phyloP scores from a whole-genome alignment of 2,329 filamentous ascomycete species.

The Trichophyton verrucosum region DNA sequence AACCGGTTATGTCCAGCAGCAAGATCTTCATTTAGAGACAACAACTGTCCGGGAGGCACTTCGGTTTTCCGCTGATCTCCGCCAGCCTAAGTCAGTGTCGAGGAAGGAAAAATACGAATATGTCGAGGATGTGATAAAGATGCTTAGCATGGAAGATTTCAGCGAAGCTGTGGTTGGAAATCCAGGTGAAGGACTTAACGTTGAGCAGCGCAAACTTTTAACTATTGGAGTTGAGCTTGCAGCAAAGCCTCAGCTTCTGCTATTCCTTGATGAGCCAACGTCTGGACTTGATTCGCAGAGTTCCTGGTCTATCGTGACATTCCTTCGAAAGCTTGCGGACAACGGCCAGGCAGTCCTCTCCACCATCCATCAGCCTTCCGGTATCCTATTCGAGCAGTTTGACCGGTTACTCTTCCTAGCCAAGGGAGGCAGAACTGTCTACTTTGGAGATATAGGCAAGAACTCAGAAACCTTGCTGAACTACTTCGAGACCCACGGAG shows the following conservation, averaged over 20 bases:
- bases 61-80: slow-evolving; percentile 69
- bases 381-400: slow-evolving; percentile 78
- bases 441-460: slow-evolving; percentile 53
- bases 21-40: slow-evolving; percentile 68
- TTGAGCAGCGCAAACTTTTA: slow-evolving; percentile 56
- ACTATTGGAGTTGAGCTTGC: slow-evolving; percentile 90
- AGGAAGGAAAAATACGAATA: slow-evolving; percentile 67
- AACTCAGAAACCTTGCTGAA: slow-evolving; percentile 44
- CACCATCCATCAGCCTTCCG: slow-evolving; percentile 87
- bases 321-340: slow-evolving; percentile 76
- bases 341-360: slow-evolving; percentile 79
- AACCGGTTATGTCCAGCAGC: slow-evolving; percentile 56
- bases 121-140: slow-evolving; percentile 74
- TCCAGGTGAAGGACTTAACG: slow-evolving; percentile 59
- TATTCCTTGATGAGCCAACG: slow-evolving; percentile 87
- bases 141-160: slow-evolving; percentile 78
- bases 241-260: slow-evolving; percentile 70
- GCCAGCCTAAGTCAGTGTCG: slow-evolving; percentile 63
- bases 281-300: slow-evolving; percentile 85
- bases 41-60: slow-evolving; percentile 79
- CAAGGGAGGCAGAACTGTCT: slow-evolving; percentile 52
- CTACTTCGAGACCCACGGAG: slow-evolving; percentile 55
- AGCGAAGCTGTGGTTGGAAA: slow-evolving; percentile 80
- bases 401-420: slow-evolving; percentile 51
- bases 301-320: slow-evolving; percentile 73